Evolutionary conservation across 805 yeast species (phyloP).

Genomic region (Ogataea angusta): DNA sequence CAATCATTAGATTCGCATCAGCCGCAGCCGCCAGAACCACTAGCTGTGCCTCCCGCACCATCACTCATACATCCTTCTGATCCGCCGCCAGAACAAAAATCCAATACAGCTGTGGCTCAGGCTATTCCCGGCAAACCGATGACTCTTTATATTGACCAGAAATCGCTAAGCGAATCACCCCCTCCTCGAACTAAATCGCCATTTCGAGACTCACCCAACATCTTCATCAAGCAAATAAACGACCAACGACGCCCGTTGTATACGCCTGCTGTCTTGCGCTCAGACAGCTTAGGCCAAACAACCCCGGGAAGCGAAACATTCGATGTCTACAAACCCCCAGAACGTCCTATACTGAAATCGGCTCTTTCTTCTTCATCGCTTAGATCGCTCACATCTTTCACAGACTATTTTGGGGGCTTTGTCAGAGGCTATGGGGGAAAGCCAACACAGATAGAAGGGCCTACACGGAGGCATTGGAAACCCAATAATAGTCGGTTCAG

Average conservation of each 20-base stretch:
- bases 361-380: slow-evolving; percentile 24
- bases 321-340: slow-evolving; percentile 16
- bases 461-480: slow-evolving; percentile 68
- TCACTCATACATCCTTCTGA: neutral
- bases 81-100: neutral
- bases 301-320: slow-evolving; percentile 11
- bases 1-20: neutral
- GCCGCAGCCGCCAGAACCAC: neutral
- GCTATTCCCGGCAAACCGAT: slow-evolving; percentile 7
- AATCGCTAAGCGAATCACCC: slow-evolving; percentile 3
- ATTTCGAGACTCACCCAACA: slow-evolving; percentile 30
- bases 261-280: slow-evolving; percentile 82
- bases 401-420: slow-evolving; percentile 28
- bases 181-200: slow-evolving; percentile 28
- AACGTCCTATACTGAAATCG: slow-evolving; percentile 18
- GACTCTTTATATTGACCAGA: slow-evolving; percentile 7
- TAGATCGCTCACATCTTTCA: slow-evolving; percentile 24
- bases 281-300: slow-evolving; percentile 15
- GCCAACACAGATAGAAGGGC: slow-evolving; percentile 28
- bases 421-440: slow-evolving; percentile 10
- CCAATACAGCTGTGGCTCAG: neutral
- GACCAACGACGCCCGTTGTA: slow-evolving; percentile 85
- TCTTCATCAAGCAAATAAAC: slow-evolving; percentile 62
- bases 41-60: neutral
- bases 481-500: slow-evolving; percentile 61